Evolutionary conservation across 2,329 filamentous ascomycete species (phyloP), one percentile per base, ranked within the genome.

Genomic region (Aspergillus bombycis): DNA sequence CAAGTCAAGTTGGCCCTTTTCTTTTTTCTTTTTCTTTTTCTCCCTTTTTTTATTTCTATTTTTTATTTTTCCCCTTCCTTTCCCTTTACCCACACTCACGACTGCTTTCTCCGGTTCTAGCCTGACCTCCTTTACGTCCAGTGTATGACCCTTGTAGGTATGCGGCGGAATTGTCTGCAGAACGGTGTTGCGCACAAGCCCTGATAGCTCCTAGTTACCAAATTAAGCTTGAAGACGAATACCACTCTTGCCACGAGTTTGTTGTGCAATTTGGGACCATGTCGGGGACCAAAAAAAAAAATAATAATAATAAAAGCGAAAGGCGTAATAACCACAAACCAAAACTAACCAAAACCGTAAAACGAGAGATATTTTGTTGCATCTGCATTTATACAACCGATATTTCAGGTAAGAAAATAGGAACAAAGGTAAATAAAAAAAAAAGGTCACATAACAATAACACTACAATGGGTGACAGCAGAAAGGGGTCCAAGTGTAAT

Each of bases 171-270:
- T 65, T 57, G 62, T 72, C 68, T 74, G 71, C 71, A 74, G 65
- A 70, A 59, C 28, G 54, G 65, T 50, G 61, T 63, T 64, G 63
- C 52, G 65, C 65, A 68, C 65, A 65, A 68, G 65, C 63, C 68
- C 62, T 68, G 63, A 63, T 60, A 64, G 62, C 61, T 65, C 67
- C 66, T 59, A 64, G 61, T 68, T 64, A 63, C 65, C 68, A 63
- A 64, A 67, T 70, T 66, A 70, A 68, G 67, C 65, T 68, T 67
- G 67, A 62, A 59, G 62, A 43, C 55, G 41, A 71, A 65, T 67
- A 69, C 68, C 64, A 66, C 64, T 65, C 63, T 71, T 64, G 68
- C 73, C 74, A 76, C 71, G 72, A 75, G 70, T 64, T 70, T 62
- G 61, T 68, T 65, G 64, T 68, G 63, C 62, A 70, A 70, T 69